Conservation (phyloP, 164 flowering plant genomes). For the Vitis rupestris region DNA sequence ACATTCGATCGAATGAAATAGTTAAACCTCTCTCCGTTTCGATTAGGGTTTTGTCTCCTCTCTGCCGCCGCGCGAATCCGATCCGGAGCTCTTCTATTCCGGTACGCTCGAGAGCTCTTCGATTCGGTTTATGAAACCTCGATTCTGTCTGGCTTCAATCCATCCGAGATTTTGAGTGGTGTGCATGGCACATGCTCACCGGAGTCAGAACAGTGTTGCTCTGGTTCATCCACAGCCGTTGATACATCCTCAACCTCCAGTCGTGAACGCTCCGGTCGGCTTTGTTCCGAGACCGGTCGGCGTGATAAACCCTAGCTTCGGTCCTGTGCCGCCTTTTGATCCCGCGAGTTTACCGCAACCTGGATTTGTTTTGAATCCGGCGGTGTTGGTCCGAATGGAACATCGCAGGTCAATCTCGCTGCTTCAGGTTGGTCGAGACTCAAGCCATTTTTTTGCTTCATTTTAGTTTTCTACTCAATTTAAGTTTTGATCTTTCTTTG, state of each 20-base stretch:
- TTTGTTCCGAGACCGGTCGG: neutral
- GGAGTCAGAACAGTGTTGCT: neutral
- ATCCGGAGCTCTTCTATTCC: no score
- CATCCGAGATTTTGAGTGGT: neutral
- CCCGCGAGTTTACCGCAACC: neutral
- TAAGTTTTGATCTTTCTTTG: constrained; percentile 5
- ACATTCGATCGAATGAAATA: no score
- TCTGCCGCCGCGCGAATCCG: no score
- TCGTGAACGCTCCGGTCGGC: neutral
- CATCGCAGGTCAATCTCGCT: constrained; percentile 19
- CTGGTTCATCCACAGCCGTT: neutral
- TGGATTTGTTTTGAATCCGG: neutral
- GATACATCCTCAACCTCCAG: neutral
- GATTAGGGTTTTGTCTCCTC: no score
- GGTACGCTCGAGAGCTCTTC: no score
- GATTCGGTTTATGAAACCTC: no score
- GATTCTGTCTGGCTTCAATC: no score
- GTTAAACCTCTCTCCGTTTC: no score
- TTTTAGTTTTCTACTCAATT: neutral
- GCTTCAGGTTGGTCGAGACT: constrained; percentile 15
- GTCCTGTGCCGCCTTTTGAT: neutral
- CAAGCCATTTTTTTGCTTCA: neutral
- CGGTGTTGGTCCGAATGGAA: constrained; percentile 12
- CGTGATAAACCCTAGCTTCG: constrained; percentile 3
- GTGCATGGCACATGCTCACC: constrained; percentile 8